phyloP scores from a whole-genome alignment of 768 basidiomycete species.

The Collybia sp. region DNA sequence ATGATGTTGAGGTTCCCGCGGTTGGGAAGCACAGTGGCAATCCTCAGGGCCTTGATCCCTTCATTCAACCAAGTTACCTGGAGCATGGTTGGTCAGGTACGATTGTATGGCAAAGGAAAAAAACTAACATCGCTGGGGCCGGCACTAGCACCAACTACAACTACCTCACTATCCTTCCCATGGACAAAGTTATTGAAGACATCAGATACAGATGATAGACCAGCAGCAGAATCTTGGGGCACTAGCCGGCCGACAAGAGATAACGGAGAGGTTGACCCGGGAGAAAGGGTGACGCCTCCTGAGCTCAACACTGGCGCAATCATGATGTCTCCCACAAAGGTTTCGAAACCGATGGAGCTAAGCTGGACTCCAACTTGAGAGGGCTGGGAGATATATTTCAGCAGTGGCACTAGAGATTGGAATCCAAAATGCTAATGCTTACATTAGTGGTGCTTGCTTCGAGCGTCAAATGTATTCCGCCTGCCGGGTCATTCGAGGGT shows the following conservation, averaged over 20 bases:
- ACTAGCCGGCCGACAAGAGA: constrained; percentile 60
- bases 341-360: constrained; percentile 56
- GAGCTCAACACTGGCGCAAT: constrained; percentile 56
- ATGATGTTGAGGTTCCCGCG: constrained; percentile 59
- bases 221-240: constrained; percentile 48
- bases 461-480: constrained; percentile 66
- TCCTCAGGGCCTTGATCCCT: constrained; percentile 58
- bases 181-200: constrained; percentile 74
- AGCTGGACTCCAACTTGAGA: constrained; percentile 72
- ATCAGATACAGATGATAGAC: constrained; percentile 52
- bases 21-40: constrained; percentile 59
- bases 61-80: constrained; percentile 72
- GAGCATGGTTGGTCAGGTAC: background rate
- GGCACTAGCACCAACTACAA: constrained; percentile 55
- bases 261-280: constrained; percentile 46
- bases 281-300: constrained; percentile 47
- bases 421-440: constrained; percentile 14
- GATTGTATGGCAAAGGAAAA: constrained; percentile 3
- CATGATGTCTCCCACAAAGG: constrained; percentile 44
- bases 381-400: constrained; percentile 34
- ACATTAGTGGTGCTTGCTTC: constrained; percentile 58
- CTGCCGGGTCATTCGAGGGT: constrained; percentile 64
- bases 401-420: background rate
- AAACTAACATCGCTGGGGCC: constrained; percentile 48
- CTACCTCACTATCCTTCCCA: constrained; percentile 55